Base-by-base conservation (phyloP, 1,284 basidiomycete genomes). In the Moniliophthora roreri region DNA sequence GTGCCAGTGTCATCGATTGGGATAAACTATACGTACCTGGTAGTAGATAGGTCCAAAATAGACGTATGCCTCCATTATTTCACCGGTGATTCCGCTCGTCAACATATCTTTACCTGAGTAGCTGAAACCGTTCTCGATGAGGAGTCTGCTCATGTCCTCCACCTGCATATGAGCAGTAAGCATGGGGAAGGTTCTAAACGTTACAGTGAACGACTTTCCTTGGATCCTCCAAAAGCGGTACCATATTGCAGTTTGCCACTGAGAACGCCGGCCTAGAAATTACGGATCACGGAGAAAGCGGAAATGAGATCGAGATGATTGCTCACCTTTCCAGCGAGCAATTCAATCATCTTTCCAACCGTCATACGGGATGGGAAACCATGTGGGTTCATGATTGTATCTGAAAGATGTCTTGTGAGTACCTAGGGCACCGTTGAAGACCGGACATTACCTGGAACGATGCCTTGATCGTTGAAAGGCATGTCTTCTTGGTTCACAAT, bases 291-390 rank as follows among this genome's bases (percentile, higher is more conserved):
- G 42, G 47, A 51, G 62, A 49, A 50, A 48, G 36, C 26, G 35
- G 49, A 48, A 21, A 16, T 41, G 39, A 28, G 40, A 28, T 15
- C 3, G 3, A 39, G 48, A 53, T 46, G 49, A 41, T 41, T 50
- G 56, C 50, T 42, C 55, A 89, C 89, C 80, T 98, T 98, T 51
- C 97, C 96, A n/a, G 94, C 91, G 18, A 99, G 76, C 21, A 98
- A 78, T 72, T 99, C 97, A 54, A 99, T 97, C 97, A 99, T 99
- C 76, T 99, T 99, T 44, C 97, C 97, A 37, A 99, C 97, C 32
- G 97, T 98, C 96, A 99, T 99, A 51, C 97, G 93, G 53, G 94
- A 97, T 1, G 97, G 97, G 81, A 99, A 99, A 65, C 97, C 97
- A 72, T 99, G 97, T 2, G 97, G 97, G 69, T 99, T 99, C 96